Base-by-base conservation (phyloP, 805 yeast genomes). In the Hemisphaericaspora nanyangensis region DNA sequence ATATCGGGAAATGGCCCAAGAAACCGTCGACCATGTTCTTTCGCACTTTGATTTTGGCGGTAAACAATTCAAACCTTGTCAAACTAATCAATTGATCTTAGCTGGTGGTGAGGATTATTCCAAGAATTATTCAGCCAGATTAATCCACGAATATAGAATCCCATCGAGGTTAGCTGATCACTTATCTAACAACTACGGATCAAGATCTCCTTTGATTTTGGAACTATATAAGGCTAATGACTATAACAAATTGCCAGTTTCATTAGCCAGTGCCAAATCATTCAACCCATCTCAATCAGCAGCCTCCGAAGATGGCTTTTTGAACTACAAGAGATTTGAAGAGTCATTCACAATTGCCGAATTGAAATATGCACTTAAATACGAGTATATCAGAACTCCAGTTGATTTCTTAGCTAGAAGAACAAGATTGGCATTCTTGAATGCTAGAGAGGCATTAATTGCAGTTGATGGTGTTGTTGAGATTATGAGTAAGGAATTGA, bases 1-100 rank as follows among this genome's bases (percentile, higher is more conserved):
- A 27, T 91, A 90, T 72, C 78, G 97, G 70, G 95, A 88, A 70
- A 90, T 90, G 97, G 96, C 97, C 17, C 82, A 90, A 68, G 96
- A 91, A 68, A 86, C 96, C 32, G 81, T 90, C 34, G 82, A 86
- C 61, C 79, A 78, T 50, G 79, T 85, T 38, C 72, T 86, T 34
- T 70, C 77, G 55, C 49, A 58, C 31, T 64, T 64, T 40, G 65
- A 67, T 36, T 70, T 73, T 38, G 63, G 34, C 35, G 51, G 46
- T 65, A 59, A 63, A 31, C 43, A 48, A 17, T 47, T 53, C 34
- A 57, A 51, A 37, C 74, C 77, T 22, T 79, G 85, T 58, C 65
- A 61, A 44, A 80, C 88, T 31, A 73, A 70, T 55, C 52, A 56
- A 45, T 51, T 78, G 45, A 70, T 79, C 50, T 70, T 91, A 42